phyloP scores from a whole-genome alignment of 169 alveolate species.

The Plasmodium vinckei region DNA sequence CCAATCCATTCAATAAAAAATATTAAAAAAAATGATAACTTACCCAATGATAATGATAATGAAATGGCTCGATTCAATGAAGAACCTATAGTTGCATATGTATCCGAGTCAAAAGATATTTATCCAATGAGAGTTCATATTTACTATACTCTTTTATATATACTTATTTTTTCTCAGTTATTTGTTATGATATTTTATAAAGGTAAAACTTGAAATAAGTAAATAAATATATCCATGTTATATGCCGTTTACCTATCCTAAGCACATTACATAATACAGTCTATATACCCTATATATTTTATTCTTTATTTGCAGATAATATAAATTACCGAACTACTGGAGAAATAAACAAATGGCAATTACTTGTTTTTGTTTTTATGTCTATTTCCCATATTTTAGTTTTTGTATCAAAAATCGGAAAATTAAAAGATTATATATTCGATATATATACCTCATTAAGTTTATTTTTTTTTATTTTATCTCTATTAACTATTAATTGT shows the following conservation, averaged over 20 bases:
- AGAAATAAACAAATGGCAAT: constrained; percentile 51
- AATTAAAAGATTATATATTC: constrained; percentile 42
- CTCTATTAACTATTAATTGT: constrained; percentile 69
- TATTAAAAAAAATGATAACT: constrained; percentile 65
- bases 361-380: constrained; percentile 21
- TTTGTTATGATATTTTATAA: constrained; percentile 44
- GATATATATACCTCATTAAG: constrained; percentile 70
- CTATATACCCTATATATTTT: background rate
- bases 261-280: too few species aligned
- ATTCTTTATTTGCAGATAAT: constrained; percentile 13
- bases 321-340: constrained; percentile 60
- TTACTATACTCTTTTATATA: constrained; percentile 34
- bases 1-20: constrained; percentile 66
- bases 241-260: too few species aligned
- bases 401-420: constrained; percentile 33
- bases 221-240: too few species aligned
- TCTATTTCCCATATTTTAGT: constrained; percentile 38
- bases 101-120: constrained; percentile 59
- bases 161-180: constrained; percentile 15
- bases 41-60: constrained; percentile 33
- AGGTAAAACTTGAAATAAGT: constrained; percentile 21
- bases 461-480: constrained; percentile 64
- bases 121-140: constrained; percentile 48
- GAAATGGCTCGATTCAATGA: constrained; percentile 60
- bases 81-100: constrained; percentile 66